Percentiles rank a stretch among this genome's conserved stretches.
phyloP scores from a whole-genome alignment of 139 green algal genomes.

The Volvox africanus region DNA sequence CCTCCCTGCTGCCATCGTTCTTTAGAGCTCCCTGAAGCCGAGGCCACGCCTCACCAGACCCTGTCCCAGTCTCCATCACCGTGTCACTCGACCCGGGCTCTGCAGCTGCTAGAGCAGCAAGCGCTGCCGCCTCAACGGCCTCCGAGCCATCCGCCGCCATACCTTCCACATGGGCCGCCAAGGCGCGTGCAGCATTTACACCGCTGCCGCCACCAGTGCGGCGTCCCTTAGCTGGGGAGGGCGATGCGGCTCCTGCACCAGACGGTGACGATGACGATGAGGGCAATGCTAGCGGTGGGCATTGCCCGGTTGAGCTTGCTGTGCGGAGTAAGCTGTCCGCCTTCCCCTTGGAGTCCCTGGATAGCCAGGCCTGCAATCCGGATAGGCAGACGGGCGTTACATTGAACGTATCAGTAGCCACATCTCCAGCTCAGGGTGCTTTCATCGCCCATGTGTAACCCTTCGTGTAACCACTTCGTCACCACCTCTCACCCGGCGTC shows the following conservation, averaged over 20 bases:
- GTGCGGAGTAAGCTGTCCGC: too few relatives aligned
- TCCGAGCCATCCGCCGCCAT: background rate
- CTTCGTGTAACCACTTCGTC: too few relatives aligned
- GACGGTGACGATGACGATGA: background rate
- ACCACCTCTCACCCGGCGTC: too few relatives aligned
- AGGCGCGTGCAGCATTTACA: background rate
- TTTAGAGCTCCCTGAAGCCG: too few relatives aligned
- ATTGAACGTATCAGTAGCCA: too few relatives aligned
- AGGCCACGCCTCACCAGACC: too few relatives aligned
- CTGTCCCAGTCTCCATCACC: background rate
- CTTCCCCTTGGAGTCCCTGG: background rate
- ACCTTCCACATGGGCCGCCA: background rate
- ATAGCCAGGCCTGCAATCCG: background rate
- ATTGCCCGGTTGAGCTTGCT: background rate
- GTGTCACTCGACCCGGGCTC: background rate
- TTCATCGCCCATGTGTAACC: too few relatives aligned
- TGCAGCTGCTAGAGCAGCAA: background rate
- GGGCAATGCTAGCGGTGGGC: background rate
- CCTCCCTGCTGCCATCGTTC: background rate
- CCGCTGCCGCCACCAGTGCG: constrained; percentile 4
- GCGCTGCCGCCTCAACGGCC: background rate
- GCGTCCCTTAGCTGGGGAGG: constrained; percentile 20
- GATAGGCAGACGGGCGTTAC: too few relatives aligned
- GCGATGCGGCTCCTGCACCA: background rate
- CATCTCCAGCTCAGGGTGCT: too few relatives aligned